Percentiles rank a stretch among this genome's conserved stretches.
Evolutionary conservation across 495 filamentous ascomycete species (phyloP).

Genomic region (Melanomma pulvis-pyrius): DNA sequence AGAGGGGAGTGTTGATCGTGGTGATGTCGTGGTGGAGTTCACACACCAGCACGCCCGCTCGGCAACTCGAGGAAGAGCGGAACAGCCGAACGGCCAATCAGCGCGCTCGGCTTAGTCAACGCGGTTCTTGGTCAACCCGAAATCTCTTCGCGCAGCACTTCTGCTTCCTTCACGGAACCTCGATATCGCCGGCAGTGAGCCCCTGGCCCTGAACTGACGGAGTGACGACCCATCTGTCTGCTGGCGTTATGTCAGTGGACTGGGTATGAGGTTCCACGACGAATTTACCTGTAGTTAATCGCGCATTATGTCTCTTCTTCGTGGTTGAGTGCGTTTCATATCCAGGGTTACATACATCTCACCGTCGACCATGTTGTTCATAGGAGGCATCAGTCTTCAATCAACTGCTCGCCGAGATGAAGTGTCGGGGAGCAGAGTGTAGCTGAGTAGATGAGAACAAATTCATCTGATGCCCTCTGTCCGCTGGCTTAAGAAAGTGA

Average conservation of each 20-base stretch:
- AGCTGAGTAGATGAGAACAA: no score
- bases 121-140: conserved; percentile 6
- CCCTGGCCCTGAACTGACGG: conserved; percentile 28
- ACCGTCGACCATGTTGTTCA: background rate
- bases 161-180: conserved; percentile 33
- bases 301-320: conserved; percentile 42
- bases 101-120: conserved; percentile 23
- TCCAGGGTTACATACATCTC: conserved; percentile 47
- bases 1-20: conserved; percentile 28
- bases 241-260: conserved; percentile 39
- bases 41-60: conserved; percentile 8
- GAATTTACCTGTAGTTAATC: conserved; percentile 52
- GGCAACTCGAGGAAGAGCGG: conserved; percentile 8
- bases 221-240: conserved; percentile 30
- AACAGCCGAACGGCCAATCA: conserved; percentile 36
- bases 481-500: no score
- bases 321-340: conserved; percentile 52
- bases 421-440: no score
- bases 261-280: conserved; percentile 40
- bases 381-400: background rate
- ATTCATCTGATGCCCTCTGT: no score
- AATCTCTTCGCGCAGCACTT: conserved; percentile 23
- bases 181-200: conserved; percentile 36
- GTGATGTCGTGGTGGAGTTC: conserved; percentile 19
- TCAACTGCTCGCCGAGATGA: no score